These are phyloP conservation scores for Cadophora gregata DNA, from an alignment of 2,329 filamentous ascomycete genomes.

Conservation along the genomic window DNA sequence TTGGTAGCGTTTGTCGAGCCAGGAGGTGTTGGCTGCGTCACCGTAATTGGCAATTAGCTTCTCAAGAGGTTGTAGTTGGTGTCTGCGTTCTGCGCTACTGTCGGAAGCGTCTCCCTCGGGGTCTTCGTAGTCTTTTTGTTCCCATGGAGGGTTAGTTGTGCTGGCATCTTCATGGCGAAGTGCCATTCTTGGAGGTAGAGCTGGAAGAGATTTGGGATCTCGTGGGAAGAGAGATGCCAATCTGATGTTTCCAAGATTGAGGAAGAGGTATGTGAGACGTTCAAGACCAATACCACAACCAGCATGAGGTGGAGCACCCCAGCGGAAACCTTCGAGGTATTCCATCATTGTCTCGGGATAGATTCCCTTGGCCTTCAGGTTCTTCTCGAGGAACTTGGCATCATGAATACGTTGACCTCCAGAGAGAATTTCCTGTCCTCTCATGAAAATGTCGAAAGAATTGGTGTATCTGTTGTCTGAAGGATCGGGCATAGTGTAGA, in stretches of 20 bases:
- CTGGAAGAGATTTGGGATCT: constrained; percentile 85
- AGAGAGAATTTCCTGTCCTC: constrained; percentile 90
- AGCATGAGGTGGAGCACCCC: constrained; percentile 86
- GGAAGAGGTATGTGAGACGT: constrained; percentile 83
- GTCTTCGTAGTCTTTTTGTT: constrained; percentile 44
- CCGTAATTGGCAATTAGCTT: constrained; percentile 95
- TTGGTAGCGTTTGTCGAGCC: constrained; percentile 87
- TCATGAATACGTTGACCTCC: constrained; percentile 94
- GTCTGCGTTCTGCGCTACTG: constrained; percentile 13
- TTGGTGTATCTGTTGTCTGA: constrained; percentile 78
- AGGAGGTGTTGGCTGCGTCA: constrained; percentile 91
- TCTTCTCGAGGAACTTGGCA: constrained; percentile 72
- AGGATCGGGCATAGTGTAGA: constrained; percentile 88
- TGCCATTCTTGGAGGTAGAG: constrained; percentile 62
- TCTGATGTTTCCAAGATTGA: constrained; percentile 87
- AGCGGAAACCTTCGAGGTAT: constrained; percentile 87
- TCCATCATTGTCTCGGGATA: constrained; percentile 85
- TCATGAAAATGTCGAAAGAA: constrained; percentile 93
- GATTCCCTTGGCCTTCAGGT: constrained; percentile 78
- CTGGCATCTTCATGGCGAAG: constrained; percentile 89
- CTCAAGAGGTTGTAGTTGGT: constrained; percentile 72
- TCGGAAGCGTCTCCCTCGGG: constrained; percentile 1
- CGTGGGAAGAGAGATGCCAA: constrained; percentile 87
- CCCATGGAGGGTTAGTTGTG: constrained; percentile 74
- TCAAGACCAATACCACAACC: constrained; percentile 91